Evolutionary conservation across 78 protist species (phyloP), one percentile per base, ranked within the genome.

Genomic region (Emiliania huxleyi): DNA sequence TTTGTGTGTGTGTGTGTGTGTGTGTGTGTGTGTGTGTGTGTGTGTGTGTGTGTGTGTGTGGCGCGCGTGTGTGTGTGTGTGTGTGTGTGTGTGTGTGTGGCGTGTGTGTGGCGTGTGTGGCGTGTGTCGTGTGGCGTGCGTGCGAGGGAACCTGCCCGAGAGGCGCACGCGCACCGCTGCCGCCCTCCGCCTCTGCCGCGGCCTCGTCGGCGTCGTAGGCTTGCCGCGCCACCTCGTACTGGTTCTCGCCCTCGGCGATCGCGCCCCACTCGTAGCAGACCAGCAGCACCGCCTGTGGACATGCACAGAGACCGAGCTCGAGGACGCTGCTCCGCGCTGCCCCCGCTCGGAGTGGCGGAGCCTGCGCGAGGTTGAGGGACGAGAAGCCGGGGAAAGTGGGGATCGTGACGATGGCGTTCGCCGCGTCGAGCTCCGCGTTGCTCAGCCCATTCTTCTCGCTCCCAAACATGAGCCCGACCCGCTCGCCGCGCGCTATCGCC

Each of bases 221-320:
- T 6, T 62, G 12, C n/a, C n/a, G 33, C 4, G 19, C 19, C n/a
- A n/a, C n/a, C n/a, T n/a, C n/a, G n/a, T n/a, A n/a, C n/a, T n/a
- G n/a, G n/a, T n/a, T n/a, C n/a, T n/a, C n/a, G n/a, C 38, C 73
- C 26, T 23, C 73, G 12, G 6, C 38, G 73, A 8, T 12, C 3
- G n/a, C 11, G 38, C n/a, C 11, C 45, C 81, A 71, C 42, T 71
- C 81, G 42, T 71, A 71, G 33, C 33, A 3, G 23, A 35, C 8
- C 19, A 71, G 81, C 45, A 71, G 81, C 81, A 71, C 81, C 42
- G 81, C 81, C 81, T 71, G n/a, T n/a, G n/a, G n/a, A n/a, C n/a
- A n/a, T n/a, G n/a, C n/a, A n/a, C n/a, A n/a, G n/a, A n/a, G n/a
- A n/a, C n/a, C n/a, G n/a, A n/a, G n/a, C n/a, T n/a, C n/a, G n/a